phyloP scores from a whole-genome alignment of 768 basidiomycete genomes.

The Chalciporus piperatus region DNA sequence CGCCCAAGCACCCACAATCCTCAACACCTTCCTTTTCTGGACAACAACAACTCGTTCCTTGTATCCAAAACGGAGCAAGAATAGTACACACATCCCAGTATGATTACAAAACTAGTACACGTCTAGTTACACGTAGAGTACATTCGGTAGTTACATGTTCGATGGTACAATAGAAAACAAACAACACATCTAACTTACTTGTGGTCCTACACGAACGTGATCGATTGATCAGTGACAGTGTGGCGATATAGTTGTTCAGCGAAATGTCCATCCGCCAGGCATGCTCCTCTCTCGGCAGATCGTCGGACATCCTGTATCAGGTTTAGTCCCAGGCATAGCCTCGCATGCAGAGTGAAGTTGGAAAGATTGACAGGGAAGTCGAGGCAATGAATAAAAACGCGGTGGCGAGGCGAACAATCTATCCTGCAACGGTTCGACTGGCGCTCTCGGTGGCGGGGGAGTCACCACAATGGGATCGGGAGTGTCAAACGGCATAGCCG shows the following conservation, averaged over 20 bases:
- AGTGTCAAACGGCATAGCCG: slow-evolving; percentile 26
- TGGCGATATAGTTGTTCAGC: slow-evolving; percentile 12
- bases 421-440: slow-evolving; percentile 8
- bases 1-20: slow-evolving; percentile 22
- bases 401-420: slow-evolving; percentile 18
- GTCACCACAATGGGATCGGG: slow-evolving; percentile 12
- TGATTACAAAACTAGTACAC: slow-evolving; percentile 19
- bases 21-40: slow-evolving; percentile 34
- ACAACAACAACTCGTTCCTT: slow-evolving; percentile 25
- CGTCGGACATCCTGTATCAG: slow-evolving; percentile 13
- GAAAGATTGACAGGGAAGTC: slow-evolving; percentile 18
- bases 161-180: slow-evolving; percentile 13
- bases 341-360: slow-evolving; percentile 18
- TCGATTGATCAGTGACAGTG: too few species aligned
- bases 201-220: background rate
- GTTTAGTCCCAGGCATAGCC: slow-evolving; percentile 6
- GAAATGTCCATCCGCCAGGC: slow-evolving; percentile 41
- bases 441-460: slow-evolving; percentile 1
- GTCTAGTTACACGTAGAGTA: slow-evolving; percentile 1
- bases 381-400: slow-evolving; percentile 26
- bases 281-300: slow-evolving; percentile 34
- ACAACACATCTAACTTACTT: background rate
- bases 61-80: too few species aligned
- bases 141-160: slow-evolving; percentile 9
- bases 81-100: slow-evolving; percentile 12